Base-by-base conservation (phyloP, 139 green algal genomes). In the Haematococcus lacustris region DNA sequence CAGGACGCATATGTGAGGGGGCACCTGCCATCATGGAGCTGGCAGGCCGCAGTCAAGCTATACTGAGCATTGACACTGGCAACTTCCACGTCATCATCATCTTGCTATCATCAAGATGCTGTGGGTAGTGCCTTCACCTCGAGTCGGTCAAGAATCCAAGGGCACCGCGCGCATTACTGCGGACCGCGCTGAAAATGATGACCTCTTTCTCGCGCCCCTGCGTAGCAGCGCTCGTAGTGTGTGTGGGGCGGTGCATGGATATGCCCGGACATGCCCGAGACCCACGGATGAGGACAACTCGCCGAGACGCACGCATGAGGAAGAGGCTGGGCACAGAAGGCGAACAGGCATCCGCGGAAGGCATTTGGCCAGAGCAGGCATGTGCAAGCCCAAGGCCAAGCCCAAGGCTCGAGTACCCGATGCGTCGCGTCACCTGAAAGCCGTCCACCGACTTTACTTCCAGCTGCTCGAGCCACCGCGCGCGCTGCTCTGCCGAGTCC, bases 131-230 rank as follows among this genome's bases (percentile, higher is more conserved):
- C 57, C 25, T 26, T 32, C 80, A 38, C 90, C 78, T 40, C 79
- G 75, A 6, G 91, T 98, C 93, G 0, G 76, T 61, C 9, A 98
- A 74, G 75, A 98, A 98, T 23, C 93, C 93, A 2, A 98, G 68
- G 0, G 38, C 69, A 2, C 84, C 77, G 6, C 40, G 6, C 0
- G 41, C 0, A 73, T 97, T 97, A 75, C 82, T 89, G 25, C 94
- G 85, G 38, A 98, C 93, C 1, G 91, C 87, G 32, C 74, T 91
- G 68, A 98, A 89, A 1, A 98, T 70, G 23, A 98, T 86, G 0
- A 92, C 81, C 77, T 98, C 93, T 51, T 92, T 93, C 77, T 98
- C 94, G 0, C 91, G 85, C 9, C 94, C 94, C 79, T 83, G 73
- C 21, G 43, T 37, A 6, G 9, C 50, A 26, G 33, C 32, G 33